Conservation (phyloP, 1,284 basidiomycete species). For the Gastroboletus turbinatus region DNA sequence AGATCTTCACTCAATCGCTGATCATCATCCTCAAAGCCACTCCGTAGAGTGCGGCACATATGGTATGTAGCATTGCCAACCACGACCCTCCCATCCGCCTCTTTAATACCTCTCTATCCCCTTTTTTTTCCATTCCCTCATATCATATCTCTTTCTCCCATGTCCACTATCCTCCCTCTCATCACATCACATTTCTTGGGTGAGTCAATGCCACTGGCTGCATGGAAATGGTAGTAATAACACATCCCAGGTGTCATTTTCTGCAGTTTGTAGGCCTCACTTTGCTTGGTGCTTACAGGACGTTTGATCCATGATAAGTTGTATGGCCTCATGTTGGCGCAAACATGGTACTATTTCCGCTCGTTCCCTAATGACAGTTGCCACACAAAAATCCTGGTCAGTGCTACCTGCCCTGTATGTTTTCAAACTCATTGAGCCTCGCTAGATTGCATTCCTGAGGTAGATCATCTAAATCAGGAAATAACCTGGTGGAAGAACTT, state of each 20-base stretch:
- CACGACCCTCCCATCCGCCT: slow-evolving; percentile 3
- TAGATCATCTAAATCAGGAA: slow-evolving; percentile 3
- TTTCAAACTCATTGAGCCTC: background rate
- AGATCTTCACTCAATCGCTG: too few relatives aligned
- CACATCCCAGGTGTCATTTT: slow-evolving; percentile 26
- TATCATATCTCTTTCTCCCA: too few relatives aligned
- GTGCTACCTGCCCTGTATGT: background rate
- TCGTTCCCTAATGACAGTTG: slow-evolving; percentile 29
- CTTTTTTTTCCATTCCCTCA: background rate
- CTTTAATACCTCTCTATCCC: slow-evolving; percentile 3
- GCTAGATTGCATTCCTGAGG: slow-evolving; percentile 31
- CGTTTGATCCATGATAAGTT: slow-evolving; percentile 19
- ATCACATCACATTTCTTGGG: slow-evolving; percentile 32
- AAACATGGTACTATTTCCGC: slow-evolving; percentile 35
- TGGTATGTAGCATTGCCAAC: slow-evolving; percentile 28
- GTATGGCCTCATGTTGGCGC: slow-evolving; percentile 32
- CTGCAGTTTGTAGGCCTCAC: slow-evolving; percentile 27
- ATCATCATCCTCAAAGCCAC: slow-evolving; percentile 34
- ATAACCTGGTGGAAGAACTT: background rate
- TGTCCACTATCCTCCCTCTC: slow-evolving; percentile 19
- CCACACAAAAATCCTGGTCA: slow-evolving; percentile 24
- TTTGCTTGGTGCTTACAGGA: background rate
- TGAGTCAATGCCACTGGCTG: slow-evolving; percentile 9
- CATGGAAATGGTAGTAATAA: slow-evolving; percentile 3
- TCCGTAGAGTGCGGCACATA: slow-evolving; percentile 32